phyloP scores from a whole-genome alignment of 306 rosid genomes.

The Quercus cerris region DNA sequence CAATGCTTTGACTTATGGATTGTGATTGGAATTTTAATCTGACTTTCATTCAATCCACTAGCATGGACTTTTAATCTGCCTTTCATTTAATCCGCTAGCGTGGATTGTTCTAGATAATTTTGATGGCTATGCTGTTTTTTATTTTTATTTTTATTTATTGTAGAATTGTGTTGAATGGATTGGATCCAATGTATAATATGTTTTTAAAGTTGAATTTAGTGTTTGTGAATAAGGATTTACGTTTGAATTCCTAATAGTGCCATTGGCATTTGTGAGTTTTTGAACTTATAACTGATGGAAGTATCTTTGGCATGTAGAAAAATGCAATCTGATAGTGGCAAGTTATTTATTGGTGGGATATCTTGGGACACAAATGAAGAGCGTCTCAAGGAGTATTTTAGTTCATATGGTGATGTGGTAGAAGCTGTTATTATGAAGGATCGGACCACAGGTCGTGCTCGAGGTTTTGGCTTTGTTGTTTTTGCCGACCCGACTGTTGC shows the following conservation, averaged over 20 bases:
- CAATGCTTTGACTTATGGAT: conserved; percentile 33
- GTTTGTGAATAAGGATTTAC: background rate
- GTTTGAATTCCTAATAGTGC: conserved; percentile 21
- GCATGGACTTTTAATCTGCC: conserved; percentile 2
- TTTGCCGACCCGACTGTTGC: conserved; percentile 81
- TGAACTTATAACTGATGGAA: conserved; percentile 27
- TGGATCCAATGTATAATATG: conserved; percentile 38
- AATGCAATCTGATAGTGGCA: conserved; percentile 97
- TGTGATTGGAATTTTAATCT: conserved; percentile 19
- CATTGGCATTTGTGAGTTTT: conserved; percentile 39
- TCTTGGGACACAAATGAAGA: conserved; percentile 99
- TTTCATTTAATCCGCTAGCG: conserved; percentile 19
- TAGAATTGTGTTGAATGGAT: conserved; percentile 9
- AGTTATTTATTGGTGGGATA: conserved; percentile 91
- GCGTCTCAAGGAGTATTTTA: conserved; percentile 88
- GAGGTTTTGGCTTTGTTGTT: conserved; percentile 96
- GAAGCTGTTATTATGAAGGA: conserved; percentile 99
- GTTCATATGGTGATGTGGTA: conserved; percentile 83
- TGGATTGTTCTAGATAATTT: conserved; percentile 14
- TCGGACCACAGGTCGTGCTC: conserved; percentile 97
- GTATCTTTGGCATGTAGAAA: conserved; percentile 53
- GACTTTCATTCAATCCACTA: conserved; percentile 23
- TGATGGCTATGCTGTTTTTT: background rate
- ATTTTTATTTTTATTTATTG: background rate
- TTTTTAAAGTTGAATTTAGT: conserved; percentile 7